Evolutionary conservation across 2,329 filamentous ascomycete species (phyloP).

Genomic region (Calonectria pseudoreteaudii): DNA sequence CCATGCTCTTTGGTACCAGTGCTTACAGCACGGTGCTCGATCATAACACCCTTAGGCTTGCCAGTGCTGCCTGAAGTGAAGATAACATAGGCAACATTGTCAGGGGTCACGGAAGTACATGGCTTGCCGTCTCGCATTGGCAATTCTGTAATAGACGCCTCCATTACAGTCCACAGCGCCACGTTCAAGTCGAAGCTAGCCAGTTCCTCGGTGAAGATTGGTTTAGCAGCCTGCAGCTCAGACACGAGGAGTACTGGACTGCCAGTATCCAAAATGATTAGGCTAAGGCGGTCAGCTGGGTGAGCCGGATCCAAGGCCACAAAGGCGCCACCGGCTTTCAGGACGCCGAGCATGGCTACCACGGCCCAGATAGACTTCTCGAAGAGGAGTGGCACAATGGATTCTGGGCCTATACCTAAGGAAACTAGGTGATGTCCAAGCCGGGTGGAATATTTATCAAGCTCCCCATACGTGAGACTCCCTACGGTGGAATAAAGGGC

Average conservation of each 20-base stretch:
- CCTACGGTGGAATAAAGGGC: constrained; percentile 8
- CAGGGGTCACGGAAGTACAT: background rate
- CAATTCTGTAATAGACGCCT: constrained; percentile 4
- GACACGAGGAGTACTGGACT: constrained; percentile 13
- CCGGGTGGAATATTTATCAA: background rate
- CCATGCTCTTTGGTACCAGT: constrained; percentile 12
- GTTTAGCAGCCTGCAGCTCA: background rate
- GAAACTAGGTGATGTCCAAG: background rate
- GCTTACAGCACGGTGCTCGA: constrained; percentile 34
- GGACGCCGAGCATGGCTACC: too few species aligned
- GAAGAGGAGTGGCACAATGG: constrained; percentile 45
- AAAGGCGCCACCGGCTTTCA: constrained; percentile 43
- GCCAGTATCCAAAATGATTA: constrained; percentile 7
- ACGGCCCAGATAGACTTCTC: constrained; percentile 36
- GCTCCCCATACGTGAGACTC: constrained; percentile 10
- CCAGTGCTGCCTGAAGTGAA: constrained; percentile 69
- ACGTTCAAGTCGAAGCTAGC: background rate
- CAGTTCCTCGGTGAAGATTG: constrained; percentile 2
- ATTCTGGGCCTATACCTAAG: background rate
- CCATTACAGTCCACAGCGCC: constrained; percentile 3
- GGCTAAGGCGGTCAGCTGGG: background rate
- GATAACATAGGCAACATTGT: constrained; percentile 43
- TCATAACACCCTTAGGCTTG: constrained; percentile 64
- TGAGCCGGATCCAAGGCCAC: constrained; percentile 25
- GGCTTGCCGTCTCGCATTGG: background rate